A percentile compares a stretch with the other conserved stretches of the same genome.
Conservation (phyloP, 805 yeast species). For the Candida orba region DNA sequence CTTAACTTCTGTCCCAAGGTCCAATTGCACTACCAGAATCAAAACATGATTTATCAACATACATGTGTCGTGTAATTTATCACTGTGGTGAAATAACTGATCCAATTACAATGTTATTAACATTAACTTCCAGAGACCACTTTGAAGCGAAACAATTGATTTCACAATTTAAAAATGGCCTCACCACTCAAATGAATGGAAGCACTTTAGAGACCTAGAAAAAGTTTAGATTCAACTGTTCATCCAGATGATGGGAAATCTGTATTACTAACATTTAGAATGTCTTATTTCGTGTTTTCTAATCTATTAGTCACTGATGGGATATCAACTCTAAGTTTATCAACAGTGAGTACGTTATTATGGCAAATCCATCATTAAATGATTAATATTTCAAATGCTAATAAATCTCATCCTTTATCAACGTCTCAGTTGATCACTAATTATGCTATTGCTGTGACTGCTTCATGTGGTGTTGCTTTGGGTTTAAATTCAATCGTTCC, state of each 20-base stretch:
- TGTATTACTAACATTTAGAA: conserved; percentile 87
- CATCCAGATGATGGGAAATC: conserved; percentile 98
- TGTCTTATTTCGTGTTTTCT: conserved; percentile 92
- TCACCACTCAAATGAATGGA: conserved; percentile 58
- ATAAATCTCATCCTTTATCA: conserved; percentile 87
- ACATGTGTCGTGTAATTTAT: conserved; percentile 90
- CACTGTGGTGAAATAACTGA: conserved; percentile 92
- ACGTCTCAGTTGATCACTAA: conserved; percentile 70
- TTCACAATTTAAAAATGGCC: conserved; percentile 69
- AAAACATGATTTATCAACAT: conserved; percentile 69
- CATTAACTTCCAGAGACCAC: conserved; percentile 57
- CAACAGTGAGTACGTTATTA: conserved; percentile 83
- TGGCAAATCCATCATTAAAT: conserved; percentile 97
- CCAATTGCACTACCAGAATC: conserved; percentile 75
- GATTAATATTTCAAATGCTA: conserved; percentile 95
- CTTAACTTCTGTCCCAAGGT: conserved; percentile 70
- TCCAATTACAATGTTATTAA: conserved; percentile 83
- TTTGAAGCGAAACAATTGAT: conserved; percentile 56
- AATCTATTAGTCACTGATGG: conserved; percentile 94
- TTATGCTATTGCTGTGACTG: conserved; percentile 83
- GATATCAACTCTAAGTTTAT: conserved; percentile 92
- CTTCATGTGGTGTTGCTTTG: conserved; percentile 91
- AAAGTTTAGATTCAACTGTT: conserved; percentile 79
- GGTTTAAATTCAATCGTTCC: conserved; percentile 94
- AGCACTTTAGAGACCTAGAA: conserved; percentile 83